Percentiles rank a stretch among this genome's conserved stretches.
These are phyloP conservation scores for Circinella minor DNA, from an alignment of 371 early-diverging fungal species.

Conservation along the genomic window DNA sequence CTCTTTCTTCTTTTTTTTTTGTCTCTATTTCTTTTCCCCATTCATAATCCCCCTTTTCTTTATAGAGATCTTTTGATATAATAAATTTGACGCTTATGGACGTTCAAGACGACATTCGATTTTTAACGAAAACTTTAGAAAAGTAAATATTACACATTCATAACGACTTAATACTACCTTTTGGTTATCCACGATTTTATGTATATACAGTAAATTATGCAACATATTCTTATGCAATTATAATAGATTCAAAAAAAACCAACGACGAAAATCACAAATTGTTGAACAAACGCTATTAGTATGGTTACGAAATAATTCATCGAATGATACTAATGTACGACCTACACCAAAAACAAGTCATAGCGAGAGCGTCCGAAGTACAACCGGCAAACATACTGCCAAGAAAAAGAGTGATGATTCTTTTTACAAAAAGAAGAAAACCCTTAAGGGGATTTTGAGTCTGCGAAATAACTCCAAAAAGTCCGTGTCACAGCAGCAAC, in stretches of 20 bases:
- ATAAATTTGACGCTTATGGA: no score
- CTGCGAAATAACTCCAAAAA: constrained; percentile 8
- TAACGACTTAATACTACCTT: background rate
- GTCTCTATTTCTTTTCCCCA: no score
- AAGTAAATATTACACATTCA: constrained; percentile 3
- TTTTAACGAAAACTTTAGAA: constrained; percentile 6
- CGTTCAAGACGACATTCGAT: background rate
- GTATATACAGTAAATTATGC: no score
- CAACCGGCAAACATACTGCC: background rate
- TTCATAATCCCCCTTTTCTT: no score
- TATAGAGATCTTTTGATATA: no score
- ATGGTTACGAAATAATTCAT: constrained; percentile 1
- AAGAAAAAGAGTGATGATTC: background rate
- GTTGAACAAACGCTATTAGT: constrained; percentile 12
- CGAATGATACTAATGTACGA: background rate
- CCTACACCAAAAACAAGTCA: background rate
- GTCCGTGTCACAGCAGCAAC: background rate
- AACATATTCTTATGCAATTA: background rate
- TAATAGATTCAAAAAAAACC: constrained; percentile 16
- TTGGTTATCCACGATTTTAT: background rate
- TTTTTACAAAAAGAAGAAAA: background rate
- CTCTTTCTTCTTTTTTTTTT: no score
- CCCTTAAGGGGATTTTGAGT: constrained; percentile 1
- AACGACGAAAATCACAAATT: constrained; percentile 9
- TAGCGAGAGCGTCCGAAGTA: background rate